These are phyloP conservation scores for Rhexocercosporidium sp. DNA, from an alignment of 2,329 filamentous ascomycete genomes.

Conservation along the genomic window DNA sequence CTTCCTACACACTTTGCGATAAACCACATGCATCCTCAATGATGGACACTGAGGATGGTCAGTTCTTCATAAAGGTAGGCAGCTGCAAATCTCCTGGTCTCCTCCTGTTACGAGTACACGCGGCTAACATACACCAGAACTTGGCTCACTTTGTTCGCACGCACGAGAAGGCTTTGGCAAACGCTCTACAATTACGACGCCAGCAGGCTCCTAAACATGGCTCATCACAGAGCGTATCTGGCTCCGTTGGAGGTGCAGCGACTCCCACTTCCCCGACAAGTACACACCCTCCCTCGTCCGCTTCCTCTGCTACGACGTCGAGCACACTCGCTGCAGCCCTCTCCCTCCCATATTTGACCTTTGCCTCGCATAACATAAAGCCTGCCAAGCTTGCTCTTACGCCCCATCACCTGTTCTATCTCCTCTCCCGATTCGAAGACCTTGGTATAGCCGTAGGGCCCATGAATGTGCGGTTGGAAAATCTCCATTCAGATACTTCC, in stretches of 20 bases:
- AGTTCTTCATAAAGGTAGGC: constrained; percentile 83
- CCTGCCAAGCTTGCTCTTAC: constrained; percentile 91
- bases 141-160: constrained; percentile 95
- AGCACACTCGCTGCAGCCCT: constrained; percentile 82
- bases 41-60: constrained; percentile 80
- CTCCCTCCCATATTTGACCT: constrained; percentile 83
- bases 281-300: constrained; percentile 65
- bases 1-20: constrained; percentile 26
- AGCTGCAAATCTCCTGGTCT: constrained; percentile 8
- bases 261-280: constrained; percentile 48
- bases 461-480: constrained; percentile 95
- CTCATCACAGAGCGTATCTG: constrained; percentile 67
- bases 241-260: constrained; percentile 54
- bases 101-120: not conserved
- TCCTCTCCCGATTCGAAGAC: constrained; percentile 94
- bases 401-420: constrained; percentile 94
- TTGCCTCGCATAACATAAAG: constrained; percentile 84
- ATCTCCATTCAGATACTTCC: constrained; percentile 85
- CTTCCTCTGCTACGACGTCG: constrained; percentile 67
- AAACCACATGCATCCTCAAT: constrained; percentile 53
- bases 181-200: constrained; percentile 86
- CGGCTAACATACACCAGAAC: constrained; percentile 63
- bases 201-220: constrained; percentile 73
- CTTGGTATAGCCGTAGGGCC: constrained; percentile 88
- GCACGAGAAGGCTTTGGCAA: constrained; percentile 95